A percentile compares a stretch with the other conserved stretches of the same genome.
phyloP scores from a whole-genome alignment of 208 protist species.

The Trypanosoma vivax region DNA sequence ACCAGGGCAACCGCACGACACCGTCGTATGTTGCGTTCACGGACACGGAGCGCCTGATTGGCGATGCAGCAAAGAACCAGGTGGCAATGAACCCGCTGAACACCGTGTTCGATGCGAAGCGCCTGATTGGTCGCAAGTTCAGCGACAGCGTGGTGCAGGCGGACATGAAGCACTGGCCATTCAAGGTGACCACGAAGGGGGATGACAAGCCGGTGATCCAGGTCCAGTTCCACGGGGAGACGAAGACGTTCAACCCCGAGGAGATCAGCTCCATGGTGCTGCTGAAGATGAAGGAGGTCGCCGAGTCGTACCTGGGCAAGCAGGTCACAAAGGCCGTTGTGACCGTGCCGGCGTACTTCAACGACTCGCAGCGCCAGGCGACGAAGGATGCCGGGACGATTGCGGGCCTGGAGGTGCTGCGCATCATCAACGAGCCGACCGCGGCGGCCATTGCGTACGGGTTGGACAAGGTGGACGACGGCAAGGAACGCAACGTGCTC shows the following conservation, averaged over 20 bases:
- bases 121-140: not conserved
- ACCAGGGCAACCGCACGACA: too few relatives aligned
- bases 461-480: slow-evolving; percentile 83
- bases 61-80: too few relatives aligned
- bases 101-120: too few relatives aligned
- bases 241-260: too few relatives aligned
- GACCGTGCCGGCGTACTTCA: slow-evolving; percentile 97
- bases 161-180: not conserved
- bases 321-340: slow-evolving; percentile 93
- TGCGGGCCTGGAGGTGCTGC: slow-evolving; percentile 91
- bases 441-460: slow-evolving; percentile 97
- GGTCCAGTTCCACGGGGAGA: too few relatives aligned
- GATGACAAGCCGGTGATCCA: not conserved
- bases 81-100: too few relatives aligned
- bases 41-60: too few relatives aligned
- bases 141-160: not conserved
- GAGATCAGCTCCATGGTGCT: too few relatives aligned
- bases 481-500: slow-evolving; percentile 62
- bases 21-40: too few relatives aligned
- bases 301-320: slow-evolving; percentile 93
- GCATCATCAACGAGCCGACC: slow-evolving; percentile 98
- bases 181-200: not conserved
- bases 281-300: slow-evolving; percentile 16
- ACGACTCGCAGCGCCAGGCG: slow-evolving; percentile 95
- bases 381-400: slow-evolving; percentile 97